A percentile compares a stretch with the other conserved stretches of the same genome.
Conservation (phyloP, 2,329 filamentous ascomycete species). For the Juglanconis juglandina region DNA sequence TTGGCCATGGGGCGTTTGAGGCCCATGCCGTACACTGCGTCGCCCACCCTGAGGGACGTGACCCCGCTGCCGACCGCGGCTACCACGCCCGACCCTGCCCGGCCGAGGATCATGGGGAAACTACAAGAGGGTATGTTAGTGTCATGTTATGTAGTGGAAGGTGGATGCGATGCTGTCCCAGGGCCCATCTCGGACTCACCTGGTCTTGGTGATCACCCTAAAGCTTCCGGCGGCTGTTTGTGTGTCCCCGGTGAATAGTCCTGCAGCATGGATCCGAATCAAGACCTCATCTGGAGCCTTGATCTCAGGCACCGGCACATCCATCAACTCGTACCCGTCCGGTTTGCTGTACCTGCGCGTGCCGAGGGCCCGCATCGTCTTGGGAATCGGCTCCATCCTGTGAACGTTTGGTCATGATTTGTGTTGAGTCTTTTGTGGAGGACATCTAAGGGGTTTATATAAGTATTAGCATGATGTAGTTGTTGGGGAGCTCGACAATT, state of each 20-base stretch:
- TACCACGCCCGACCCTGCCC: constrained; percentile 29
- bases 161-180: background rate
- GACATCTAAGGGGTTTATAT: background rate
- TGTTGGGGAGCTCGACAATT: background rate
- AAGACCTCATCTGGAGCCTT: constrained; percentile 41
- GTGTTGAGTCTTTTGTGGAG: background rate
- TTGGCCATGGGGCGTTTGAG: constrained; percentile 36
- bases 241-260: constrained; percentile 35
- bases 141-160: background rate
- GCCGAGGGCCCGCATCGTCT: constrained; percentile 36
- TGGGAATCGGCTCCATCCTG: constrained; percentile 2
- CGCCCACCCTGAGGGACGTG: constrained; percentile 27
- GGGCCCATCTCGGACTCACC: constrained; percentile 23
- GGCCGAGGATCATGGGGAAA: constrained; percentile 25
- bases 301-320: constrained; percentile 44
- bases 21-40: constrained; percentile 37
- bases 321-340: constrained; percentile 34
- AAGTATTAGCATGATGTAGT: background rate
- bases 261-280: constrained; percentile 35
- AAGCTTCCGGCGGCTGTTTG: constrained; percentile 26
- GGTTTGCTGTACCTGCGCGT: constrained; percentile 38
- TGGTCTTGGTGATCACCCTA: constrained; percentile 23
- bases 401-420: background rate
- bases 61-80: constrained; percentile 28
- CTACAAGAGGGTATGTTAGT: constrained; percentile 13